A percentile compares a stretch with the other conserved stretches of the same genome.
Conservation (phyloP, 2,329 filamentous ascomycete genomes). For the Cyanodermella asteris region DNA sequence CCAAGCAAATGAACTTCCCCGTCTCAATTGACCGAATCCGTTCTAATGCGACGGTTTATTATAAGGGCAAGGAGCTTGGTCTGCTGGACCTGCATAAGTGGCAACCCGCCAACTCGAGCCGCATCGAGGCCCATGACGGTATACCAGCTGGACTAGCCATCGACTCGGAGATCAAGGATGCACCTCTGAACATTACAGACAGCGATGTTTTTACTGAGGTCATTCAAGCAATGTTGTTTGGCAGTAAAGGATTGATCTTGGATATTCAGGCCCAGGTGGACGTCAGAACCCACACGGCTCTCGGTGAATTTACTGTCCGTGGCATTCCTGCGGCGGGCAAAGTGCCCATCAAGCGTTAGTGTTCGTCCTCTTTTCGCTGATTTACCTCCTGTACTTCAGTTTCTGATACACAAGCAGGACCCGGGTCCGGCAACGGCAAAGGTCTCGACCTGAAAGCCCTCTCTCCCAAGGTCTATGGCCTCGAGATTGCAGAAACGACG, state of each 20-base stretch:
- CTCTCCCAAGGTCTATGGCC: slow-evolving; percentile 43
- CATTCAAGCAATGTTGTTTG: slow-evolving; percentile 60
- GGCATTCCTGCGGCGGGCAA: slow-evolving; percentile 65
- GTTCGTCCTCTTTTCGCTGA: not conserved
- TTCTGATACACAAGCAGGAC: slow-evolving; percentile 7
- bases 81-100: slow-evolving; percentile 58
- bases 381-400: slow-evolving; percentile 11
- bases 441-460: slow-evolving; percentile 29
- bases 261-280: slow-evolving; percentile 62
- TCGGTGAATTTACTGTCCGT: slow-evolving; percentile 63
- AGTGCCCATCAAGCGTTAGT: slow-evolving; percentile 82
- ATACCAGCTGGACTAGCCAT: slow-evolving; percentile 47
- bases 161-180: slow-evolving; percentile 52
- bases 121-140: slow-evolving; percentile 33
- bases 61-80: slow-evolving; percentile 57
- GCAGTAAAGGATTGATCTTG: slow-evolving; percentile 44
- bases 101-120: slow-evolving; percentile 68
- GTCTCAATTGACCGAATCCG: slow-evolving; percentile 57
- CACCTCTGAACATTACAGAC: slow-evolving; percentile 65
- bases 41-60: slow-evolving; percentile 61
- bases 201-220: slow-evolving; percentile 58
- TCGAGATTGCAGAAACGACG: slow-evolving; percentile 53
- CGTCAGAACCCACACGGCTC: slow-evolving; percentile 56
- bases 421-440: slow-evolving; percentile 7
- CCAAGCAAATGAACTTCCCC: slow-evolving; percentile 69